A percentile compares a stretch with the other conserved stretches of the same genome.
Conservation (phyloP, 106 monocot species). For the Dioscorea dumetorum region DNA sequence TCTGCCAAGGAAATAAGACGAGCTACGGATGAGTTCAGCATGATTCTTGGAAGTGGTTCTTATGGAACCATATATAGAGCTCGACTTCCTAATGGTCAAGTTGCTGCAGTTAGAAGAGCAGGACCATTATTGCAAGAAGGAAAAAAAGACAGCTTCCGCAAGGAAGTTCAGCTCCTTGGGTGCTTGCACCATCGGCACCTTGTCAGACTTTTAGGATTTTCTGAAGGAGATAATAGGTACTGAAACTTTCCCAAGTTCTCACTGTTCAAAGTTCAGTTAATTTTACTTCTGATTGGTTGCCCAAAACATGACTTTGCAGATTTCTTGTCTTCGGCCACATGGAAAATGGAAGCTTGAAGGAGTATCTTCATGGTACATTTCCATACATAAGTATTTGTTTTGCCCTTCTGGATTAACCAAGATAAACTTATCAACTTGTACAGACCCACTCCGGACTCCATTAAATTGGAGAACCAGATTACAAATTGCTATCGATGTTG, state of each 20-base stretch:
- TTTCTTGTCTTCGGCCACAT: slow-evolving; percentile 79
- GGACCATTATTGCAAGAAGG: slow-evolving; percentile 14
- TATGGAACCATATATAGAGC: slow-evolving; percentile 70
- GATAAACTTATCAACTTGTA: not conserved
- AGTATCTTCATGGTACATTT: slow-evolving; percentile 72
- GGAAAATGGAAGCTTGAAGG: slow-evolving; percentile 80
- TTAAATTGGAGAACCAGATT: slow-evolving; percentile 79
- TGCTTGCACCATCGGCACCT: slow-evolving; percentile 75
- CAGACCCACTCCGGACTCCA: slow-evolving; percentile 90
- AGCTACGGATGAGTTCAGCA: slow-evolving; percentile 73
- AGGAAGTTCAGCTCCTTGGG: slow-evolving; percentile 46
- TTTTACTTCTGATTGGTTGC: no score
- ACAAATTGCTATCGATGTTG: slow-evolving; percentile 69
- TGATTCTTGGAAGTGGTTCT: slow-evolving; percentile 43
- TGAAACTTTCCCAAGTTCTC: not conserved
- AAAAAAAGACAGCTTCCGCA: slow-evolving; percentile 27
- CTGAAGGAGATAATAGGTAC: slow-evolving; percentile 59
- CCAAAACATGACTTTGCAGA: slow-evolving; percentile 21
- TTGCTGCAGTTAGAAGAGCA: slow-evolving; percentile 45
- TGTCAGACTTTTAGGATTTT: slow-evolving; percentile 64
- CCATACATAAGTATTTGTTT: not conserved
- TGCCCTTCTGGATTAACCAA: no score
- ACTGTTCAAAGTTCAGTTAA: no score
- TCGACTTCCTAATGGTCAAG: slow-evolving; percentile 58
- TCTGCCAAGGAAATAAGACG: slow-evolving; percentile 57